Evolutionary conservation across 1,284 basidiomycete genomes (phyloP).

Genomic region (Amylostereum areolatum): DNA sequence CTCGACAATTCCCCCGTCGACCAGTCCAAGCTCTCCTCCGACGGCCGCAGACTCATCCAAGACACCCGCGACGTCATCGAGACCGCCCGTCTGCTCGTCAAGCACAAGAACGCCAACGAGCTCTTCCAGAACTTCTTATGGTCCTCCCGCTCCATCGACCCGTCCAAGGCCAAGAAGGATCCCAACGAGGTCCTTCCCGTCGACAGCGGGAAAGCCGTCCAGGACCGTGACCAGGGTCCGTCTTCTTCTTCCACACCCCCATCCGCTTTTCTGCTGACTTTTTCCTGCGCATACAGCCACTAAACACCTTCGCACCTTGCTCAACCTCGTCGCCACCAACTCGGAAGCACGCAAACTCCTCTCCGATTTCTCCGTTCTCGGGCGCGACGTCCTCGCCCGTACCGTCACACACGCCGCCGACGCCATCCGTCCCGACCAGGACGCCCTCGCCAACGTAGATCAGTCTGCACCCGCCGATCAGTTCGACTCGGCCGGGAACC

Average conservation of each 20-base stretch:
- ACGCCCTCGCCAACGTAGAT: constrained; percentile 63
- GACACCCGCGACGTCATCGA: constrained; percentile 72
- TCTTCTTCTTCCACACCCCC: not conserved
- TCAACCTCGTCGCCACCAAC: constrained; percentile 77
- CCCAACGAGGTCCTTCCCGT: constrained; percentile 42
- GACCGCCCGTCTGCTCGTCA: constrained; percentile 63
- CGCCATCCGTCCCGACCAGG: constrained; percentile 60
- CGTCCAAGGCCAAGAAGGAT: constrained; percentile 35
- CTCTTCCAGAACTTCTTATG: constrained; percentile 84
- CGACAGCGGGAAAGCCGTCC: constrained; percentile 47
- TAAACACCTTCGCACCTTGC: constrained; percentile 79
- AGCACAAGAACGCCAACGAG: constrained; percentile 85
- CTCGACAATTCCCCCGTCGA: constrained; percentile 65
- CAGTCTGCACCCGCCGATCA: constrained; percentile 61
- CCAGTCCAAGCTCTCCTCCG: constrained; percentile 60
- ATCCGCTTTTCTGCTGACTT: not conserved
- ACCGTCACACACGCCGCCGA: constrained; percentile 75
- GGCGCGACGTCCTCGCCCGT: constrained; percentile 81
- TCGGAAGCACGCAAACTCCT: constrained; percentile 88
- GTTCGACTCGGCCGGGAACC: constrained; percentile 47
- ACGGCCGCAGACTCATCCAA: constrained; percentile 71
- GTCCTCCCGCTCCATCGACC: constrained; percentile 59
- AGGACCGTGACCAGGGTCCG: constrained; percentile 58
- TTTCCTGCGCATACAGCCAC: constrained; percentile 55
- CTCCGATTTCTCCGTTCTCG: constrained; percentile 76